phyloP scores from a whole-genome alignment of 2,329 filamentous ascomycete species.

The Aspergillus luchuensis region DNA sequence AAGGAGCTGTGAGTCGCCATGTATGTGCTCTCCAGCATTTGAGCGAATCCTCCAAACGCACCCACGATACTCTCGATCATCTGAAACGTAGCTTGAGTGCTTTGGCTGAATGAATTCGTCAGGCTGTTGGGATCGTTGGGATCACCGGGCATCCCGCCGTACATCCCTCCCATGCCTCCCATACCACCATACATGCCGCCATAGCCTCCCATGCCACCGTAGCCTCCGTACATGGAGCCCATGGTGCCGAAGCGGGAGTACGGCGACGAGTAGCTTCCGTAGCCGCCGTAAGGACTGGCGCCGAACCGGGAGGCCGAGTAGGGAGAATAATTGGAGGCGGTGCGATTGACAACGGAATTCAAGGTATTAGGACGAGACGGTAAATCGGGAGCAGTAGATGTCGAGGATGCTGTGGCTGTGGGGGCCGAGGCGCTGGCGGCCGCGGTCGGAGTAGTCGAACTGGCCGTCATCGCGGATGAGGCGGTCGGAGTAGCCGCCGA shows the following conservation, averaged over 20 bases:
- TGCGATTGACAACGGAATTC: constrained; percentile 79
- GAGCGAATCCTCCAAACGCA: constrained; percentile 94
- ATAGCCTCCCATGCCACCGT: constrained; percentile 42
- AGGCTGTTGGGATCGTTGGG: constrained; percentile 90
- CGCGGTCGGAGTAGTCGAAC: constrained; percentile 40
- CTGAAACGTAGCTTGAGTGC: constrained; percentile 95
- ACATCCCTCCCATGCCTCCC: constrained; percentile 52
- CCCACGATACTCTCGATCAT: constrained; percentile 97
- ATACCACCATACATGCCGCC: constrained; percentile 53
- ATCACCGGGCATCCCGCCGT: constrained; percentile 58
- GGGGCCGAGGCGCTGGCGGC: constrained; percentile 40
- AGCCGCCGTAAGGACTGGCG: constrained; percentile 55
- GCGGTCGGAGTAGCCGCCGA: constrained; percentile 24
- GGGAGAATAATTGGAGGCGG: constrained; percentile 77
- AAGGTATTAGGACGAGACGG: constrained; percentile 81
- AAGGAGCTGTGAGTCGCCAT: constrained; percentile 99
- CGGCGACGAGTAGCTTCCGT: constrained; percentile 56
- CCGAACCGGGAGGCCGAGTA: constrained; percentile 61
- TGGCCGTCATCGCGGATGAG: constrained; percentile 41
- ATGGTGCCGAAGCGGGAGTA: constrained; percentile 56
- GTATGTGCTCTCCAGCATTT: constrained; percentile 99
- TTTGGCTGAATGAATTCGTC: constrained; percentile 92
- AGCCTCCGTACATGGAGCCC: constrained; percentile 43
- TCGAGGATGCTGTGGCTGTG: constrained; percentile 46
- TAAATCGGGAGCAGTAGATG: constrained; percentile 64